Evolutionary conservation across 78 protist genomes (phyloP), one percentile per base, ranked within the genome.

Genomic region (Dictyostelium citrinum): DNA sequence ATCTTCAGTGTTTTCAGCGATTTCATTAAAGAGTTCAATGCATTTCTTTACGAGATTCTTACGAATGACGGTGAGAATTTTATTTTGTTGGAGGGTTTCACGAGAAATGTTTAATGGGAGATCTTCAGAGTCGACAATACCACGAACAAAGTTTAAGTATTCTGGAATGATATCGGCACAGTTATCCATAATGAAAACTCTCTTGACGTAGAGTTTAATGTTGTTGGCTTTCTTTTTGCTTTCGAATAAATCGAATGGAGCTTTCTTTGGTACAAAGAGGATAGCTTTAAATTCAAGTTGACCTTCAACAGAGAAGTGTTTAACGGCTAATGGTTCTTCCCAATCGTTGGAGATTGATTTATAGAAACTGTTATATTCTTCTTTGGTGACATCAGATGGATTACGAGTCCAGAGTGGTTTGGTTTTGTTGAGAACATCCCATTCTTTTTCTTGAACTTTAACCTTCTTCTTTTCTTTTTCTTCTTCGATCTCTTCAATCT

Each of bases 171-270:
- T 84, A 17, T 99, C 99, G 83, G 98, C 98, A 97, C 99, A 97
- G 98, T 99, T 94, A 97, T 99, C 99, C 98, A 98, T 98, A 96
- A 99, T 99, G 96, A 99, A 99, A 45, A 99, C 99, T 45, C 99
- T 95, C 84, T 99, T 97, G 70, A 99, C 99, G 97, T 99, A 99
- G 81, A 99, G 96, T 95, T 99, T 99, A 97, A 99, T 98, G 99
- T 99, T 98, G 97, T 97, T 98, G 83, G 75, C 84, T 99, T 98
- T 99, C 99, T 99, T 98, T 85, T 90, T 90, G 43, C 95, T 83
- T 96, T 99, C 99, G 91, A 98, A 99, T 97, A 99, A 78, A 91
- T 99, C 99, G 96, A 99, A 98, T 68, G 99, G 99, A 24, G 99
- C 99, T 70, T 99, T 97, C 96, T 93, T 92, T 60, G 99, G 99